These are phyloP conservation scores for Hypomyces perniciosus DNA, from an alignment of 2,329 filamentous ascomycete species.

Conservation along the genomic window DNA sequence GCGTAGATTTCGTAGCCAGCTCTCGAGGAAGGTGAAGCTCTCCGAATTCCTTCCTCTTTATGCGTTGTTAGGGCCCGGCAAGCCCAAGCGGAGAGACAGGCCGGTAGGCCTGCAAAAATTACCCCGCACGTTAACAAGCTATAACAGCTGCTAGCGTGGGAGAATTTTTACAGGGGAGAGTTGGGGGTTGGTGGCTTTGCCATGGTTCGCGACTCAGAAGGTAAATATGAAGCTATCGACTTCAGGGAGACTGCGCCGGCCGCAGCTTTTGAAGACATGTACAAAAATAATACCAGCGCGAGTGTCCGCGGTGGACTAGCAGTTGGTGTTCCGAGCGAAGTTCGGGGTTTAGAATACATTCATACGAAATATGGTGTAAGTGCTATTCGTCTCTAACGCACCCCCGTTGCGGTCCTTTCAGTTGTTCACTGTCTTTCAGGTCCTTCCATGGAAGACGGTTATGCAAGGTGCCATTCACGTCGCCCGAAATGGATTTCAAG, in stretches of 20 bases:
- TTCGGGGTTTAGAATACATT: constrained; percentile 73
- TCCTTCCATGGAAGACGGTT: constrained; percentile 63
- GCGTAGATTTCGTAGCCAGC: no score
- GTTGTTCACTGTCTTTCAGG: constrained; percentile 22
- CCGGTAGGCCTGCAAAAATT: no score
- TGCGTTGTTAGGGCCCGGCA: no score
- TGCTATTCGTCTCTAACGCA: constrained; percentile 14
- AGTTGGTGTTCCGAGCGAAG: constrained; percentile 64
- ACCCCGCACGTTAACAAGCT: no score
- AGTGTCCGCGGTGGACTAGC: constrained; percentile 70
- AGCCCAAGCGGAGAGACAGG: no score
- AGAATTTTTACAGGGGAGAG: no score
- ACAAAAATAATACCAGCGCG: constrained; percentile 57
- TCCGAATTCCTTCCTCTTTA: no score
- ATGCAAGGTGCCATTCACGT: constrained; percentile 68
- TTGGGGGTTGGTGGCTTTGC: constrained; percentile 91
- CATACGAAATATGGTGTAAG: constrained; percentile 63
- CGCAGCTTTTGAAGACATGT: constrained; percentile 81
- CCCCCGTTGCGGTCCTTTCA: neutral
- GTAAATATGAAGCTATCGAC: constrained; percentile 80
- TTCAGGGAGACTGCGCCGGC: constrained; percentile 85
- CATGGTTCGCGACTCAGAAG: constrained; percentile 65
- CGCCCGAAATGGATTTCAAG: constrained; percentile 65
- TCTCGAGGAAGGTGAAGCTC: no score
- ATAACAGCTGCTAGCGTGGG: no score